Evolutionary conservation across 768 basidiomycete species (phyloP).

Genomic region (Peribolospora baueri): DNA sequence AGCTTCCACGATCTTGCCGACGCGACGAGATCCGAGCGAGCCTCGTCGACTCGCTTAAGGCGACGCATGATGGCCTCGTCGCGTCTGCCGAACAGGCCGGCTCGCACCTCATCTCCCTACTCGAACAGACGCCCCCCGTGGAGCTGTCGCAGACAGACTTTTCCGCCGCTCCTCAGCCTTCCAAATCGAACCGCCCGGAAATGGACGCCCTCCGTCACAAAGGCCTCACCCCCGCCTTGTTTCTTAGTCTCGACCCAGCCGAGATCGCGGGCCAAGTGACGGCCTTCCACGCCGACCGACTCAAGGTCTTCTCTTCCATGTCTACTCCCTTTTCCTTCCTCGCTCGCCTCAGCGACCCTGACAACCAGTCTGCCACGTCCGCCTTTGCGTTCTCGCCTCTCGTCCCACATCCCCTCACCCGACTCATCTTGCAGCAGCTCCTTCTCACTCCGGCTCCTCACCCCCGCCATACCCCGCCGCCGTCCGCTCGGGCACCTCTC

Average conservation of each 20-base stretch:
- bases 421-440: slow-evolving; percentile 1
- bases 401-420: slow-evolving; percentile 4
- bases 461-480: too few relatives aligned
- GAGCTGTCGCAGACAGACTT: slow-evolving; percentile 39
- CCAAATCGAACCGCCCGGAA: slow-evolving; percentile 28
- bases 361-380: not conserved
- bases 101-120: too few relatives aligned
- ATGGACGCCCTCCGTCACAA: slow-evolving; percentile 42
- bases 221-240: slow-evolving; percentile 16
- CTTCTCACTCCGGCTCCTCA: not conserved
- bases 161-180: slow-evolving; percentile 30
- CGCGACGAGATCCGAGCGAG: too few relatives aligned
- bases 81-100: too few relatives aligned
- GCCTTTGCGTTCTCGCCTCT: not conserved
- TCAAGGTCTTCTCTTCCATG: not conserved
- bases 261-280: slow-evolving; percentile 40
- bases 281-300: slow-evolving; percentile 28
- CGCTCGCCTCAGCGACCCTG: not conserved
- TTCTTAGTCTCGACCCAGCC: slow-evolving; percentile 38
- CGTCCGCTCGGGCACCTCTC: not conserved
- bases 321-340: not conserved
- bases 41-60: too few relatives aligned
- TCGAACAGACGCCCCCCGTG: slow-evolving; percentile 22
- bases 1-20: too few relatives aligned
- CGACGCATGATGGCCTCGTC: too few relatives aligned